A percentile compares a stretch with the other conserved stretches of the same genome.
These are phyloP conservation scores for Zygosaccharomyces pseudorouxii DNA, from an alignment of 805 yeast species.

Conservation along the genomic window DNA sequence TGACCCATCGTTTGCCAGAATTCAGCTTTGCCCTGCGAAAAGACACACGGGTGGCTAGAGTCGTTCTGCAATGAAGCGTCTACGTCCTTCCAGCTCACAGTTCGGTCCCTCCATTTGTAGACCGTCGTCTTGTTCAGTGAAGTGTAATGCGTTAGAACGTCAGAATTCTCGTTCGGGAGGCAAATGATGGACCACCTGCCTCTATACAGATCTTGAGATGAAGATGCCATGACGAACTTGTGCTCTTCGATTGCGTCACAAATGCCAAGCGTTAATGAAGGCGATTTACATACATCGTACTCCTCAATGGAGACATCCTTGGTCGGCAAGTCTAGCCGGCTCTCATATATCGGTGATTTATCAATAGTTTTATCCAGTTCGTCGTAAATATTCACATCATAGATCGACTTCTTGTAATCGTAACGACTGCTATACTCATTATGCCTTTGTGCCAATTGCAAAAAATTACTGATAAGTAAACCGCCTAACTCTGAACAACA, in stretches of 20 bases:
- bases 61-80: slow-evolving; percentile 1
- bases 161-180: slow-evolving; percentile 44
- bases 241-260: slow-evolving; percentile 43
- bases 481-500: slow-evolving; percentile 73
- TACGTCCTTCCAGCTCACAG: slow-evolving; percentile 10
- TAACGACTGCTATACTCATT: slow-evolving; percentile 25
- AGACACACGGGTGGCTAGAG: slow-evolving; percentile 7
- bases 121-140: slow-evolving; percentile 36
- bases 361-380: slow-evolving; percentile 24
- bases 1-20: slow-evolving; percentile 30
- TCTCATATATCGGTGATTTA: slow-evolving; percentile 21
- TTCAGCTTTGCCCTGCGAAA: slow-evolving; percentile 22
- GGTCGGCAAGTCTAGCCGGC: slow-evolving; percentile 1
- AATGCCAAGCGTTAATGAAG: slow-evolving; percentile 41
- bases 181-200: slow-evolving; percentile 90
- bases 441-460: slow-evolving; percentile 22
- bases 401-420: slow-evolving; percentile 13
- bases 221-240: slow-evolving; percentile 60
- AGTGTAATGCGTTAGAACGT: slow-evolving; percentile 58
- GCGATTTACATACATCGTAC: slow-evolving; percentile 12
- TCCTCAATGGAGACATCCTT: slow-evolving; percentile 9
- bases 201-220: slow-evolving; percentile 42
- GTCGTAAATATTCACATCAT: slow-evolving; percentile 6
- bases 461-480: slow-evolving; percentile 55
- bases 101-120: slow-evolving; percentile 29